A percentile compares a stretch with the other conserved stretches of the same genome.
Evolutionary conservation across 768 basidiomycete species (phyloP).

Genomic region (Paxillus rubicundulus): DNA sequence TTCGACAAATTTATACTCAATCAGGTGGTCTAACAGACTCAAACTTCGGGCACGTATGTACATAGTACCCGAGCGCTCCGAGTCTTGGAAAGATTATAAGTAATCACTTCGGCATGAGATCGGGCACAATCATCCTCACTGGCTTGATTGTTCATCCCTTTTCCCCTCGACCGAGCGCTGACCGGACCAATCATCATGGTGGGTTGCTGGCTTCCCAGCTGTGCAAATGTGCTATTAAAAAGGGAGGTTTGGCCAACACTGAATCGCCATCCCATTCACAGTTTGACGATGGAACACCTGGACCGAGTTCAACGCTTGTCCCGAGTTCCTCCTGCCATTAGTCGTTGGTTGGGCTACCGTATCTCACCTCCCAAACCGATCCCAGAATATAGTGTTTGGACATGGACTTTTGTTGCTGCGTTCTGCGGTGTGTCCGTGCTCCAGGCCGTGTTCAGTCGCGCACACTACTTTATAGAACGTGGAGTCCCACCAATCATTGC

Average conservation of each 20-base stretch:
- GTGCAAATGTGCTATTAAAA: neutral
- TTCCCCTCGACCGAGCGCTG: neutral
- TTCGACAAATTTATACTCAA: no score
- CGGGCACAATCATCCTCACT: no score
- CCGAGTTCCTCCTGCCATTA: conserved; percentile 1
- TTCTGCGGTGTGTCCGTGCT: conserved; percentile 49
- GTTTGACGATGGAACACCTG: conserved; percentile 1
- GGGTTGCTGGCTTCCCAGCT: no score
- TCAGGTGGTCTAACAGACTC: no score
- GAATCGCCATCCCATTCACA: neutral
- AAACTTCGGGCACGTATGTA: no score
- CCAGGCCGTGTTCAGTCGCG: conserved; percentile 48
- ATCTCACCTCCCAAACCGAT: conserved; percentile 7
- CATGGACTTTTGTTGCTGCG: conserved; percentile 53
- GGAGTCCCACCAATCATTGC: conserved; percentile 35
- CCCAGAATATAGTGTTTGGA: neutral
- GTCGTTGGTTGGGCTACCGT: conserved; percentile 14
- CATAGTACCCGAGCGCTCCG: no score
- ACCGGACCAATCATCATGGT: no score
- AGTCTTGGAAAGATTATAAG: no score
- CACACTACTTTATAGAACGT: conserved; percentile 45
- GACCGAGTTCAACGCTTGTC: neutral
- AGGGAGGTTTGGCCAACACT: neutral
- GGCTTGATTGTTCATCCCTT: neutral
- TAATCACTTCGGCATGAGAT: no score